phyloP scores from a whole-genome alignment of 2,329 filamentous ascomycete species.

The Diaporthe australafricana region DNA sequence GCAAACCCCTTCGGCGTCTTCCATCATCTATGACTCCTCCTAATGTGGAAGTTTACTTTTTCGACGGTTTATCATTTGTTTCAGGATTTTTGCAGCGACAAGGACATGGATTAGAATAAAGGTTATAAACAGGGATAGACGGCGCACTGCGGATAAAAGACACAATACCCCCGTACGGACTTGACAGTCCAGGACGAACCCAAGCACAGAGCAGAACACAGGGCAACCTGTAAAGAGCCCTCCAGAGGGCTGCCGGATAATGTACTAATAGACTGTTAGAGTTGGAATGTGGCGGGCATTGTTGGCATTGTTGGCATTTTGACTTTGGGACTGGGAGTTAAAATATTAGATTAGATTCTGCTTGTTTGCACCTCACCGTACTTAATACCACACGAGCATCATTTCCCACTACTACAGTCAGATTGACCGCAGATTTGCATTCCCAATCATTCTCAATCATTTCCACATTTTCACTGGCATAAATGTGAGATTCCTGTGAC shows the following conservation, averaged over 20 bases:
- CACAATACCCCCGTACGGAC: conserved; percentile 17
- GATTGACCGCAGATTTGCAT: too few species aligned
- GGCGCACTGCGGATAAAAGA: conserved; percentile 30
- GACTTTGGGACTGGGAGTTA: neutral
- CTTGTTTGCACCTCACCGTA: conserved; percentile 16
- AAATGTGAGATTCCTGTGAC: neutral
- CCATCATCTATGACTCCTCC: neutral
- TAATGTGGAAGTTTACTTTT: neutral
- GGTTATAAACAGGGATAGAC: conserved; percentile 26
- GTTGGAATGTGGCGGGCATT: neutral
- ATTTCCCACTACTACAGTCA: neutral
- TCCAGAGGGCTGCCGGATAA: conserved; percentile 10
- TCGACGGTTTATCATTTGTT: neutral
- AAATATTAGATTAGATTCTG: neutral
- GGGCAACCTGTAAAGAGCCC: conserved; percentile 11
- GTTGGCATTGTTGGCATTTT: neutral
- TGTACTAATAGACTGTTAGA: conserved; percentile 16
- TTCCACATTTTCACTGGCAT: neutral
- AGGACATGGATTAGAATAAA: conserved; percentile 13
- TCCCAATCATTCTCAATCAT: too few species aligned
- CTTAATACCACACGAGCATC: conserved; percentile 5
- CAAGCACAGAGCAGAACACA: conserved; percentile 6
- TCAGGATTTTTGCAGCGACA: conserved; percentile 9
- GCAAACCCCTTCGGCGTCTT: neutral
- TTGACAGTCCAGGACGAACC: conserved; percentile 15